Evolutionary conservation across 208 protist species (phyloP), one percentile per base, ranked within the genome.

Genomic region (Trypanosoma vivax): DNA sequence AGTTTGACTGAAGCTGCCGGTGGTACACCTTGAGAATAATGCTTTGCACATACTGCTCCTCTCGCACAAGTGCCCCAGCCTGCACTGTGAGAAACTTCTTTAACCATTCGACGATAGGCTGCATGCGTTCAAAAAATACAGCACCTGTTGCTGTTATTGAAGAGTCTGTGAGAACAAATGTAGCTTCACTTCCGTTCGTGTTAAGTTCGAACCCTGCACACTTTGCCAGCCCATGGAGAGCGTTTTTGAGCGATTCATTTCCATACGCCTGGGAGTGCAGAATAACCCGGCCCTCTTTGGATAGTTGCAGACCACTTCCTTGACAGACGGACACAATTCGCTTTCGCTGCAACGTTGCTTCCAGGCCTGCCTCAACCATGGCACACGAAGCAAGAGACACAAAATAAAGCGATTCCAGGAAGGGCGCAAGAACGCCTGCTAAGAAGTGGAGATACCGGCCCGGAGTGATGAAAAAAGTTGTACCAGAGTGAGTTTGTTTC

Each of bases 361-460:
- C 60, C 21, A 13, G 9, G 13, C 42, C 31, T 1, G 40, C 2
- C 13, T 47, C 45, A 16, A 34, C 23, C 45, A 66, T 28, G 9
- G 60, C 42, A 48, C 29, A 46, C 13, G 59, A 2, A 5, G 27
- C 41, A 27, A 66, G 50, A 23, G 41, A 43, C 19, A 59, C 28
- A 52, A 66, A 13, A 29, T 57, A 66, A 10, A 59, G 4, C 16
- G 51, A 50, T 29, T 59, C 51, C 1, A 54, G 1, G 35, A 66
- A 58, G 16, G 50, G 60, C 29, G 34, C 37, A 6, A 66, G 21
- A 14, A 45, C 49, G 34, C 33, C 11, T 29, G 21, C 53, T 3
- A 66, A 28, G 9, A 60, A 28, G 3, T 28, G 29, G 28, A 59
- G 48, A 18, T 45, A 21, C 7, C 23, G 11, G 1, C 41, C 49